Conservation (phyloP, 2,329 filamentous ascomycete species). For the Sphaerulina musiva region DNA sequence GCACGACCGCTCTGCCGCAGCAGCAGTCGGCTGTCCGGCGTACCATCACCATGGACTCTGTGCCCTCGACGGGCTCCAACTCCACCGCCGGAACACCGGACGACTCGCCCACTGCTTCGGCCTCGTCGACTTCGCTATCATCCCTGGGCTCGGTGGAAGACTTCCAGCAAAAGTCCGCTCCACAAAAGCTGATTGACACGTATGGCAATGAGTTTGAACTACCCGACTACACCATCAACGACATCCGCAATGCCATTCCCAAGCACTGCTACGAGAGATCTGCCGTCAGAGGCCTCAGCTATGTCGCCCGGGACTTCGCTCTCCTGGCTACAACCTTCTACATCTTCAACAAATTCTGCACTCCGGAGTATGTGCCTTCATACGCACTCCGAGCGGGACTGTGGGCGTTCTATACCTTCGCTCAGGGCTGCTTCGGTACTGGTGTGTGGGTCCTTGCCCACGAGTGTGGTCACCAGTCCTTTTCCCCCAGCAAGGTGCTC, state of each 20-base stretch:
- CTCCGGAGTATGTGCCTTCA: conserved; percentile 72
- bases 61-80: conserved; percentile 47
- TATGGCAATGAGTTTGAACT: conserved; percentile 92
- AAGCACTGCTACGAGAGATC: conserved; percentile 95
- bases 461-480: conserved; percentile 95
- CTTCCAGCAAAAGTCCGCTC: conserved; percentile 42
- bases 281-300: conserved; percentile 64
- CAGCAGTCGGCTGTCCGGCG: conserved; percentile 40
- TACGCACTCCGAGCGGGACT: conserved; percentile 58
- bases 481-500: conserved; percentile 82
- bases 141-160: conserved; percentile 67
- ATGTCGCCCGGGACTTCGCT: conserved; percentile 75
- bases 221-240: conserved; percentile 94
- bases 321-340: conserved; percentile 72
- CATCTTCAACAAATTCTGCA: conserved; percentile 83
- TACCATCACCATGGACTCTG: conserved; percentile 47
- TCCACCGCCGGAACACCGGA: conserved; percentile 51
- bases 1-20: conserved; percentile 48
- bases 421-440: conserved; percentile 89
- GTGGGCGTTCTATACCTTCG: conserved; percentile 64
- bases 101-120: conserved; percentile 57
- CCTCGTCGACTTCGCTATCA: conserved; percentile 84
- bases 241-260: conserved; percentile 93
- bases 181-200: conserved; percentile 68
- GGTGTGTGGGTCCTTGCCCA: conserved; percentile 95